phyloP scores from a whole-genome alignment of 225 moss, liverwort and hornwort species.

The Climacium dendroides region DNA sequence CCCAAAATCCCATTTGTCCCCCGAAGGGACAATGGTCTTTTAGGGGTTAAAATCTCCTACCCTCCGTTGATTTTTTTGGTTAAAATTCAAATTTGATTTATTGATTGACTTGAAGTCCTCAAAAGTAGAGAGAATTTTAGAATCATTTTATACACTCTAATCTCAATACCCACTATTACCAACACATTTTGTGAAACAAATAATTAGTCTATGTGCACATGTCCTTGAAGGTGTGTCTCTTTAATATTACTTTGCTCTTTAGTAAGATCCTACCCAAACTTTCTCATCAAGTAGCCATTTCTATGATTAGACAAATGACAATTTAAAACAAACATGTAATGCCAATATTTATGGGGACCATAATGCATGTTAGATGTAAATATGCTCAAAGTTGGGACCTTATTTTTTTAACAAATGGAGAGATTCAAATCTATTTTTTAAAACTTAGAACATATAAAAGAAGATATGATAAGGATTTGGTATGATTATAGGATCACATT shows the following conservation, averaged over 20 bases:
- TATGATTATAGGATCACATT: neutral
- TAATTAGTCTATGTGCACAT: too few relatives aligned
- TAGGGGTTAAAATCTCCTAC: neutral
- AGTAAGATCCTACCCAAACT: too few relatives aligned
- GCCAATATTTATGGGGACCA: too few relatives aligned
- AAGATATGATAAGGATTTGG: rapidly evolving
- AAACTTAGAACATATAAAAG: neutral
- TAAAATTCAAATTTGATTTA: too few relatives aligned
- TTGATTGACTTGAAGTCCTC: rapidly evolving
- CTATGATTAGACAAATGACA: neutral
- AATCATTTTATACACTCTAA: neutral
- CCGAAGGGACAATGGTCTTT: too few relatives aligned
- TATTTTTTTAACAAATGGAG: neutral
- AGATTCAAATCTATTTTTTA: neutral
- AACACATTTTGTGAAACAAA: neutral
- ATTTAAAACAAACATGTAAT: neutral
- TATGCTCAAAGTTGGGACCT: neutral
- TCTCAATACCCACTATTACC: rapidly evolving
- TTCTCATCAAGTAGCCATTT: too few relatives aligned
- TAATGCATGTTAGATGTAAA: neutral
- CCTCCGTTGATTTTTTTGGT: neutral
- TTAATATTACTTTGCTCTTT: rapidly evolving
- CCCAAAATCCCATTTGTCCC: too few relatives aligned
- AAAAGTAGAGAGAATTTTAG: neutral
- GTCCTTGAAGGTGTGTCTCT: neutral